phyloP scores from a whole-genome alignment of 305 asterid genomes.

The Salvia sclarea region DNA sequence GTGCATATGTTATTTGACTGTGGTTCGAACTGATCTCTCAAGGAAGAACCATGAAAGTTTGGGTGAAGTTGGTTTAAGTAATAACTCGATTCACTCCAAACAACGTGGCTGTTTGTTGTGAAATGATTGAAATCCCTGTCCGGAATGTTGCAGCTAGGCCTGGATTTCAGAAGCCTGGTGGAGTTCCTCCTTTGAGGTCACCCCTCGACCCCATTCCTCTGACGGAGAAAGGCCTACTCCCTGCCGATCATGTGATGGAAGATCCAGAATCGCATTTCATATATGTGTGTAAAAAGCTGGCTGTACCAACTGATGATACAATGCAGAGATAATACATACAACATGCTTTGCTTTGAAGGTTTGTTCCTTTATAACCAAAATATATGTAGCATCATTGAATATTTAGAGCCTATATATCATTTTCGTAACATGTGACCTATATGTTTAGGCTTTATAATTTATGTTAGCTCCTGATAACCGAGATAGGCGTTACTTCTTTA shows the following conservation, averaged over 20 bases:
- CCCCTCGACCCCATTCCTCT: constrained; percentile 65
- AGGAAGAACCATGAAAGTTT: neutral
- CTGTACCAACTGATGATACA: constrained; percentile 37
- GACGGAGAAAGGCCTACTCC: constrained; percentile 75
- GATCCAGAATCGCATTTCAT: constrained; percentile 96
- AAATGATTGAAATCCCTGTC: constrained; percentile 21
- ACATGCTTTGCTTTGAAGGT: constrained; percentile 23
- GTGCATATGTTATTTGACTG: neutral
- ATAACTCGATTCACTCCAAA: neutral
- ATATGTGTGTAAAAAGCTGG: constrained; percentile 66
- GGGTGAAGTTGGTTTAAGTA: neutral
- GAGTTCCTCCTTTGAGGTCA: constrained; percentile 47
- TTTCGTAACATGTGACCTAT: neutral
- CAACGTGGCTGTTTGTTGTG: neutral
- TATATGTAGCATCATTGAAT: neutral
- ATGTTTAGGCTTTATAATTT: constrained; percentile 14
- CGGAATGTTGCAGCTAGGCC: constrained; percentile 84
- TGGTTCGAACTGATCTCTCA: constrained; percentile 6
- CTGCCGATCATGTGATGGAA: constrained; percentile 64
- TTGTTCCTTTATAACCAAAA: constrained; percentile 10
- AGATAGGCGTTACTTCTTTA: neutral
- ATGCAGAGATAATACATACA: constrained; percentile 32
- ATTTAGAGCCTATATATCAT: neutral
- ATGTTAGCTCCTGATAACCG: constrained; percentile 25
- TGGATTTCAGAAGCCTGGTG: constrained; percentile 66